These are phyloP conservation scores for Pleurostoma richardsiae DNA, from an alignment of 2,329 filamentous ascomycete genomes.

Conservation along the genomic window DNA sequence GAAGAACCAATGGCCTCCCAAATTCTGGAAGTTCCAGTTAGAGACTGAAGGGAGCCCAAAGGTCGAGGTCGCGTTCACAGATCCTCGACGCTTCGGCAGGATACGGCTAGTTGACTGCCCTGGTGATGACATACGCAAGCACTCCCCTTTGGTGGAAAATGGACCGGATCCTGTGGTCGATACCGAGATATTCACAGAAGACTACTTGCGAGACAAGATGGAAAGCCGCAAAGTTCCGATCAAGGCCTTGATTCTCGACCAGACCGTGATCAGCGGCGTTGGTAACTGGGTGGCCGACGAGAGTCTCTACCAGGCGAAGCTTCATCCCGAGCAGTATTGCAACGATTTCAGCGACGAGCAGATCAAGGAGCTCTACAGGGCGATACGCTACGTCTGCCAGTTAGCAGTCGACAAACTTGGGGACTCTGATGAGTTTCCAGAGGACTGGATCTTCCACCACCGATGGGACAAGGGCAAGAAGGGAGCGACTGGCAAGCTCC, in stretches of 20 bases:
- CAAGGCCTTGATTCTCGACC: constrained; percentile 84
- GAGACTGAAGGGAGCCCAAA: constrained; percentile 51
- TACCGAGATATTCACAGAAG: constrained; percentile 67
- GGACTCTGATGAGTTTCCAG: constrained; percentile 79
- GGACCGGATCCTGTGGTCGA: constrained; percentile 91
- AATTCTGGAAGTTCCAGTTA: constrained; percentile 82
- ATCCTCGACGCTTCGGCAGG: constrained; percentile 72
- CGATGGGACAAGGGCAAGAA: constrained; percentile 90
- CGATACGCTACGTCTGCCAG: constrained; percentile 74
- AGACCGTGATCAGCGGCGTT: constrained; percentile 83
- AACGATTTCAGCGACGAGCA: constrained; percentile 72
- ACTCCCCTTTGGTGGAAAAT: constrained; percentile 81
- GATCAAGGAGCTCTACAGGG: constrained; percentile 64
- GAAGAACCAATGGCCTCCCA: constrained; percentile 73
- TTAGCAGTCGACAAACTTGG: constrained; percentile 73
- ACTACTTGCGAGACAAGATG: constrained; percentile 70
- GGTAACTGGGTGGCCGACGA: constrained; percentile 98
- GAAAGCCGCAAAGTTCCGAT: constrained; percentile 75
- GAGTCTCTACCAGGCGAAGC: constrained; percentile 78
- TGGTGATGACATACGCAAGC: constrained; percentile 67
- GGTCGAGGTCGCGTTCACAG: constrained; percentile 73
- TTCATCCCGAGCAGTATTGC: constrained; percentile 92
- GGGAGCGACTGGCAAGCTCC: constrained; percentile 58
- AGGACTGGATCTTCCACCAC: constrained; percentile 83
- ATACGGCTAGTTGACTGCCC: constrained; percentile 79